These are phyloP conservation scores for Yamadazyma takamatsuzukensis DNA, from an alignment of 805 yeast species.

Conservation along the genomic window DNA sequence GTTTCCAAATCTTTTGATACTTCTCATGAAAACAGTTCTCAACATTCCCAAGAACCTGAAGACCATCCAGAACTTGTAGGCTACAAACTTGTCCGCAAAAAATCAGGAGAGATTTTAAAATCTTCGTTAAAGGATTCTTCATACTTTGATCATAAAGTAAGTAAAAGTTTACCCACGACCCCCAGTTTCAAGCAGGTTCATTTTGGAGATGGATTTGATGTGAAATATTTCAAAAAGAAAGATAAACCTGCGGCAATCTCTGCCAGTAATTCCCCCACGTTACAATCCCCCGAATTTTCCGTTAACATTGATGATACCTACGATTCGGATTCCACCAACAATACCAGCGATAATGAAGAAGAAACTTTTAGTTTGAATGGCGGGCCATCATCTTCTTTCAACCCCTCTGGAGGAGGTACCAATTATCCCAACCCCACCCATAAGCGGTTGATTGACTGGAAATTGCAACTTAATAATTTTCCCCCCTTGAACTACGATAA, in stretches of 20 bases:
- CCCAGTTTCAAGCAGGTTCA: slow-evolving; percentile 74
- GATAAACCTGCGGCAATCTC: slow-evolving; percentile 79
- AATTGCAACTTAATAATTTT: slow-evolving; percentile 24
- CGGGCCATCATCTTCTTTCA: slow-evolving; percentile 12
- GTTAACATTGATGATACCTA: slow-evolving; percentile 18
- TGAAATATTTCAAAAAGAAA: slow-evolving; percentile 56
- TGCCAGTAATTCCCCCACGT: slow-evolving; percentile 58
- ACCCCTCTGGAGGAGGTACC: slow-evolving; percentile 14
- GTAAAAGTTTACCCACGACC: slow-evolving; percentile 40
- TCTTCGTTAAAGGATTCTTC: slow-evolving; percentile 59
- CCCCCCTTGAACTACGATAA: slow-evolving; percentile 35
- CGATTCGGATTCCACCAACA: slow-evolving; percentile 7
- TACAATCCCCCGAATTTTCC: slow-evolving; percentile 15
- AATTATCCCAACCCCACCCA: slow-evolving; percentile 18
- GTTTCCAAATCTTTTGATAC: no score
- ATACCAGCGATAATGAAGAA: slow-evolving; percentile 18
- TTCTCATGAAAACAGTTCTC: no score
- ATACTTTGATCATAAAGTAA: slow-evolving; percentile 20
- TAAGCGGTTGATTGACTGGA: slow-evolving; percentile 37
- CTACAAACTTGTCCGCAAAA: slow-evolving; percentile 63
- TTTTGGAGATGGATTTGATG: slow-evolving; percentile 62
- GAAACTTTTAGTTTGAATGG: slow-evolving; percentile 16
- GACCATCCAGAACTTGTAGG: slow-evolving; percentile 8
- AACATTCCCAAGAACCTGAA: no score
- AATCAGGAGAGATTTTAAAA: slow-evolving; percentile 83